Percentiles rank a stretch among this genome's conserved stretches.
phyloP scores from a whole-genome alignment of 73 alveolate species.

The Halteria grandinella region DNA sequence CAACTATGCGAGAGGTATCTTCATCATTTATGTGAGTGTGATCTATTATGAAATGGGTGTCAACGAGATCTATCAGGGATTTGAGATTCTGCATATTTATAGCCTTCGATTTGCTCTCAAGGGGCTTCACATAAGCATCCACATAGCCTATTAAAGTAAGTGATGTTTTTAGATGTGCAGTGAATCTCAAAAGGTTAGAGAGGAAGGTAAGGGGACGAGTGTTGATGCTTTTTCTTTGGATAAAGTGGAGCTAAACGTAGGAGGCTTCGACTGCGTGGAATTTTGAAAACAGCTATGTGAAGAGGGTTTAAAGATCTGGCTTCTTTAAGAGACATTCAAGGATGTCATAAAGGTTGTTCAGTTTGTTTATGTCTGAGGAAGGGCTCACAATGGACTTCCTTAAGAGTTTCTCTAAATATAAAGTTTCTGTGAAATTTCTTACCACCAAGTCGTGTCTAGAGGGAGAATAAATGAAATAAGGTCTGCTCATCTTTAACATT shows the following conservation, averaged over 20 bases:
- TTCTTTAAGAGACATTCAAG: neutral
- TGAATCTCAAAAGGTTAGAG: neutral
- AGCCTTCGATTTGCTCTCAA: neutral
- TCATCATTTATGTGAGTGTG: neutral
- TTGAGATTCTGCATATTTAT: constrained; percentile 7
- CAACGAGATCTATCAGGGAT: neutral
- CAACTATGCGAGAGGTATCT: neutral
- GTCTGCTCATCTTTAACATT: neutral
- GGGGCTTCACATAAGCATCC: neutral
- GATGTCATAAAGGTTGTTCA: constrained; percentile 13
- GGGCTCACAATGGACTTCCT: constrained; percentile 2
- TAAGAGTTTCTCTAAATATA: constrained; percentile 10
- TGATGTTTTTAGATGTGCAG: neutral
- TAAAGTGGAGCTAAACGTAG: too few species aligned
- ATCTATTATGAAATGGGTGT: neutral
- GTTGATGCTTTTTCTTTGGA: too few species aligned
- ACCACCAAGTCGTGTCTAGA: neutral
- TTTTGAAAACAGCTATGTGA: too few species aligned
- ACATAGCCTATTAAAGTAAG: neutral
- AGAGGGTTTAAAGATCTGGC: too few species aligned
- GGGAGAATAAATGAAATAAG: neutral
- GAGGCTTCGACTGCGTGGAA: too few species aligned
- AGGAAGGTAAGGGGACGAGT: constrained; percentile 2
- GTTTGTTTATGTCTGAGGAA: neutral
- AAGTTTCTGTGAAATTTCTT: too few species aligned